Evolutionary conservation across 2,329 filamentous ascomycete genomes (phyloP).

Genomic region (Colletotrichum sp.): DNA sequence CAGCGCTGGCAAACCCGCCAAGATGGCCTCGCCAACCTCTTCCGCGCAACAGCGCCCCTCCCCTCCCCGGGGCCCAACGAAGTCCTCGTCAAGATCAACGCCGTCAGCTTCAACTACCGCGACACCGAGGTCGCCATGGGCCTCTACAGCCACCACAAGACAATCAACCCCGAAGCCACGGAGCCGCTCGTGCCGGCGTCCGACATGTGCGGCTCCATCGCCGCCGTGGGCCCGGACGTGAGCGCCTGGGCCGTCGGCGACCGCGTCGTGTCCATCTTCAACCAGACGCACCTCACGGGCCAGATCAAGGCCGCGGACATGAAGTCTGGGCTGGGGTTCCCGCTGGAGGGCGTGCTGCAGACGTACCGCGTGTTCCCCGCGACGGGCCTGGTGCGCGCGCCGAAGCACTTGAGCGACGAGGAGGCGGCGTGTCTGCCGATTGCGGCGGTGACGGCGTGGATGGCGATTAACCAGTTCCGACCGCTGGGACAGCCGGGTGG

Average conservation of each 20-base stretch:
- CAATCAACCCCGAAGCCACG: conserved; percentile 41
- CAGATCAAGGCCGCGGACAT: conserved; percentile 62
- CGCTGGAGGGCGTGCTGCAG: conserved; percentile 61
- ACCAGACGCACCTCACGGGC: conserved; percentile 61
- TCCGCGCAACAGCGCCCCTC: conserved; percentile 46
- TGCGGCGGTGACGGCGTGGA: conserved; percentile 69
- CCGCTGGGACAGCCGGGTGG: conserved; percentile 57
- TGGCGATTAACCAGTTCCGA: conserved; percentile 66
- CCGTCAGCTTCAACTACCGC: conserved; percentile 55
- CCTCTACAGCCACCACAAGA: conserved; percentile 69
- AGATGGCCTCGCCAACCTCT: conserved; percentile 60
- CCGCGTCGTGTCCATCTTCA: conserved; percentile 72
- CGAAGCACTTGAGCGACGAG: conserved; percentile 61
- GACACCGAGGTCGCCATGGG: conserved; percentile 66
- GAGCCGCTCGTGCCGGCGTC: conserved; percentile 66
- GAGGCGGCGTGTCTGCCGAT: conserved; percentile 67
- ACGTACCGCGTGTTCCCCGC: conserved; percentile 65
- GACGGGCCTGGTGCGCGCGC: conserved; percentile 59
- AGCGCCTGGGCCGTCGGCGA: conserved; percentile 58
- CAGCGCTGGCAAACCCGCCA: conserved; percentile 61
- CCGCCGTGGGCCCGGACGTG: conserved; percentile 46
- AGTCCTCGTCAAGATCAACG: conserved; percentile 51
- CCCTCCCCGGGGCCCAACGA: conserved; percentile 55
- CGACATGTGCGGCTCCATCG: conserved; percentile 71
- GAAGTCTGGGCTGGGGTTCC: conserved; percentile 63